These are phyloP conservation scores for Marchantia paleacea DNA, from an alignment of 225 moss, liverwort and hornwort genomes.

Conservation along the genomic window DNA sequence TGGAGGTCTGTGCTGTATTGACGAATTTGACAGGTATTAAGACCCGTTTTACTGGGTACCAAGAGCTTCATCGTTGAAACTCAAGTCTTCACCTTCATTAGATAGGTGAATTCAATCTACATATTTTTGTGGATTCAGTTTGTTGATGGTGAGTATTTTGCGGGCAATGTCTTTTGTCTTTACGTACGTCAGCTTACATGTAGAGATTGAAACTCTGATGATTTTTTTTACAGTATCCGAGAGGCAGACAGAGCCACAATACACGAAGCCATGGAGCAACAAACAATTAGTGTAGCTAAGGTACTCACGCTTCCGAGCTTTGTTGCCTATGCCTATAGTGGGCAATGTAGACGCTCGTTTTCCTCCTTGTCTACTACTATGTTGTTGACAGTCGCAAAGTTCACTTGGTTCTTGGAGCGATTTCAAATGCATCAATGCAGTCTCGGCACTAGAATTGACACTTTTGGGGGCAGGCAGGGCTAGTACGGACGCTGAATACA, in stretches of 20 bases:
- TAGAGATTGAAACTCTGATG: neutral
- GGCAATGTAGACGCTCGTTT: too few relatives aligned
- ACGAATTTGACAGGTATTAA: constrained; percentile 86
- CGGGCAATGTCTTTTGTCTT: neutral
- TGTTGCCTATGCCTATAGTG: neutral
- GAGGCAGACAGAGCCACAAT: constrained; percentile 95
- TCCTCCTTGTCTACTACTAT: neutral
- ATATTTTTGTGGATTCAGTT: neutral
- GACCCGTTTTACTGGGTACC: too few relatives aligned
- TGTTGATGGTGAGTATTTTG: neutral
- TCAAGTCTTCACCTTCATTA: too few relatives aligned
- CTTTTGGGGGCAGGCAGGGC: constrained; percentile 66
- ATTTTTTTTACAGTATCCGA: constrained; percentile 61
- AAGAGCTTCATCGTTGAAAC: too few relatives aligned
- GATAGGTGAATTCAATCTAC: too few relatives aligned
- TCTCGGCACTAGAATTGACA: neutral
- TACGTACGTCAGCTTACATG: neutral
- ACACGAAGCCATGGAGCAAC: constrained; percentile 99
- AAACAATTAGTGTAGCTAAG: constrained; percentile 99
- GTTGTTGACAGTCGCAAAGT: neutral
- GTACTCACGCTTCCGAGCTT: constrained; percentile 28
- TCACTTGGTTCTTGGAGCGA: neutral
- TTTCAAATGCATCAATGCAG: too few relatives aligned
- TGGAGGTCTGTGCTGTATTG: constrained; percentile 98
- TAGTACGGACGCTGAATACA: constrained; percentile 88